Conservation (phyloP, 345 rosid genomes). For the Pelargonium nanum region DNA sequence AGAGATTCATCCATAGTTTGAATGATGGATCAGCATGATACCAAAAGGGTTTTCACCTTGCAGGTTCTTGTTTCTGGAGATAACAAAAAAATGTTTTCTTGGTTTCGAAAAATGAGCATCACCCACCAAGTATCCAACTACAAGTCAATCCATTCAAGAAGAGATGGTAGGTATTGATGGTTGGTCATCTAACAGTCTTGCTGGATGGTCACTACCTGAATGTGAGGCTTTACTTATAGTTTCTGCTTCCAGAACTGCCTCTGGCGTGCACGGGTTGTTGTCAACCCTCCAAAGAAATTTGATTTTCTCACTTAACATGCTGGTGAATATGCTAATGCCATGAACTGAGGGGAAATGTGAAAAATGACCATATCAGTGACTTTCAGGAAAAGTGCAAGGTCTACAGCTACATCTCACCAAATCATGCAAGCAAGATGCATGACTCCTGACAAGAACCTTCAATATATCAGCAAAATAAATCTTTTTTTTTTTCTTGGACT, state of each 20-base stretch:
- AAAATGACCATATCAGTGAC: neutral
- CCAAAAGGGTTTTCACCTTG: neutral
- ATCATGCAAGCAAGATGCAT: neutral
- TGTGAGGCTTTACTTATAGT: too few species aligned
- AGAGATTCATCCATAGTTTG: conserved; percentile 20
- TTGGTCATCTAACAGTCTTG: neutral
- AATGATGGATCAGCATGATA: conserved; percentile 17
- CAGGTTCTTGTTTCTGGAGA: neutral
- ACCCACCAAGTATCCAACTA: neutral
- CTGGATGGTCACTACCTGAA: neutral
- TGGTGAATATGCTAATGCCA: neutral
- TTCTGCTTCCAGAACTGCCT: too few species aligned
- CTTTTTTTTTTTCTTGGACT: too few species aligned
- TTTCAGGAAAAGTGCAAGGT: neutral
- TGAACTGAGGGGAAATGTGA: neutral
- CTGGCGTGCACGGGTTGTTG: too few species aligned
- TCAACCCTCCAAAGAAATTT: neutral
- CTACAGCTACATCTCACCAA: neutral
- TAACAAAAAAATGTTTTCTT: neutral
- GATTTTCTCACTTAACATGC: neutral
- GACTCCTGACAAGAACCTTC: too few species aligned
- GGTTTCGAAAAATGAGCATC: neutral
- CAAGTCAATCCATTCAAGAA: conserved; percentile 5
- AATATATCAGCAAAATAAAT: too few species aligned
- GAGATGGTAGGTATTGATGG: neutral